phyloP scores from a whole-genome alignment of 1,284 basidiomycete species.

The Melampsora larici-populina region DNA sequence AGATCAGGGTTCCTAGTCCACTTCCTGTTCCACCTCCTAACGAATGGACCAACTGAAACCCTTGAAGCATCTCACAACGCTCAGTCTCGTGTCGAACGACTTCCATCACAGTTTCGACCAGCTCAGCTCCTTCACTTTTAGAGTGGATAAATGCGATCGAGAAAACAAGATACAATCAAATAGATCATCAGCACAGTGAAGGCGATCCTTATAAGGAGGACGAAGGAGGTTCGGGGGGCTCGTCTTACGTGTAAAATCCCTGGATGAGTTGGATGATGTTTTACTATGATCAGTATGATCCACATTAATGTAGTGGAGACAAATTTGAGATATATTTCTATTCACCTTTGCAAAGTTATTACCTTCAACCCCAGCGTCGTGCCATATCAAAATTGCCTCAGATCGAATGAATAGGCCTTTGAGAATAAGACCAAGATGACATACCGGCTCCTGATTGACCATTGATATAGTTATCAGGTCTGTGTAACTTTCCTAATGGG shows the following conservation, averaged over 20 bases:
- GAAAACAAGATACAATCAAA: not conserved
- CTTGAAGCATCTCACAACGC: constrained; percentile 54
- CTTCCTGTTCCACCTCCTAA: constrained; percentile 55
- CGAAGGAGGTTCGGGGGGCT: not conserved
- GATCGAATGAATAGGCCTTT: not conserved
- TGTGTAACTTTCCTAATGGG: constrained; percentile 52
- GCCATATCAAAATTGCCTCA: not conserved
- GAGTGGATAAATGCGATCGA: constrained; percentile 47
- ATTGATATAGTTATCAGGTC: constrained; percentile 52
- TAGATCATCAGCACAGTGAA: constrained; percentile 31
- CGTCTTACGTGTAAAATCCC: constrained; percentile 41
- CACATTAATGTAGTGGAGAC: not conserved
- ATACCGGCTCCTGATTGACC: constrained; percentile 53
- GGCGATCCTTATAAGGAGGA: not conserved
- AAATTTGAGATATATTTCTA: not conserved
- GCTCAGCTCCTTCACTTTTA: constrained; percentile 54
- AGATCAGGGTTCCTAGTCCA: constrained; percentile 53
- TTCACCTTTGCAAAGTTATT: constrained; percentile 38
- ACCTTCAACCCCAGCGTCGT: not conserved
- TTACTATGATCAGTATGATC: not conserved
- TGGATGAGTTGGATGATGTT: not conserved
- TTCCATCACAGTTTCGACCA: constrained; percentile 53
- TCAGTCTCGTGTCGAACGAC: constrained; percentile 54
- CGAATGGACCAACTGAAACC: constrained; percentile 54
- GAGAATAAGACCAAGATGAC: constrained; percentile 46